Evolutionary conservation across 805 yeast species (phyloP).

Genomic region (Kodamaea hsintzibuensis): DNA sequence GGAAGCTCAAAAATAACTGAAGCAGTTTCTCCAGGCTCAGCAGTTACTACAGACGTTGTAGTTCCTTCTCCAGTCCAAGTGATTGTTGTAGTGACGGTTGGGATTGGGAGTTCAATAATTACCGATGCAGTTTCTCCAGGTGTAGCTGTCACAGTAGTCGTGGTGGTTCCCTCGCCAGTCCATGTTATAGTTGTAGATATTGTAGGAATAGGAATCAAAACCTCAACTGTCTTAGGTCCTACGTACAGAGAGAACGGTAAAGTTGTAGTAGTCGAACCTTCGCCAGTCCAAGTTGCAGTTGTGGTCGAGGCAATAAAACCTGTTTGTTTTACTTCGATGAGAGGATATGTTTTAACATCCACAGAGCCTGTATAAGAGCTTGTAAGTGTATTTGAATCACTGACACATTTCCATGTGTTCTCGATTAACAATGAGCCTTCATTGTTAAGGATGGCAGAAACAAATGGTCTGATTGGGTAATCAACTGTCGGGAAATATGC

Average conservation of each 20-base stretch:
- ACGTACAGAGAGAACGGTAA: constrained; percentile 13
- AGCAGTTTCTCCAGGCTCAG: constrained; percentile 7
- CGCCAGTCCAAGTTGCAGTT: constrained; percentile 11
- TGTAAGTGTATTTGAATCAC: background rate
- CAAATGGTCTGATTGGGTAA: background rate
- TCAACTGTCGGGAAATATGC: background rate
- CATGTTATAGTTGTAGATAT: background rate
- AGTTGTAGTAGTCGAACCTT: constrained; percentile 12
- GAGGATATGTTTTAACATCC: background rate
- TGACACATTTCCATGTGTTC: background rate
- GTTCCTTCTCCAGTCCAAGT: constrained; percentile 14
- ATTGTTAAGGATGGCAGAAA: background rate
- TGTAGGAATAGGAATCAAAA: constrained; percentile 14
- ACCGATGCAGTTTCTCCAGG: constrained; percentile 13
- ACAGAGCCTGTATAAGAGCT: background rate
- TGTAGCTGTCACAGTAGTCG: constrained; percentile 13
- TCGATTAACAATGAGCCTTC: background rate
- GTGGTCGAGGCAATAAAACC: constrained; percentile 7
- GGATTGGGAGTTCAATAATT: constrained; percentile 13
- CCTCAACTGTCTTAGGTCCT: constrained; percentile 24
- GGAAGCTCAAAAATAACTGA: constrained; percentile 14
- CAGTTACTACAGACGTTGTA: constrained; percentile 9
- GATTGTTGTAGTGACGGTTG: constrained; percentile 5
- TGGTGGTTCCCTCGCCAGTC: constrained; percentile 7
- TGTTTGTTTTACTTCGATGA: background rate